A percentile compares a stretch with the other conserved stretches of the same genome.
Conservation (phyloP, 164 flowering plant genomes). For the Nymphaea colorata region DNA sequence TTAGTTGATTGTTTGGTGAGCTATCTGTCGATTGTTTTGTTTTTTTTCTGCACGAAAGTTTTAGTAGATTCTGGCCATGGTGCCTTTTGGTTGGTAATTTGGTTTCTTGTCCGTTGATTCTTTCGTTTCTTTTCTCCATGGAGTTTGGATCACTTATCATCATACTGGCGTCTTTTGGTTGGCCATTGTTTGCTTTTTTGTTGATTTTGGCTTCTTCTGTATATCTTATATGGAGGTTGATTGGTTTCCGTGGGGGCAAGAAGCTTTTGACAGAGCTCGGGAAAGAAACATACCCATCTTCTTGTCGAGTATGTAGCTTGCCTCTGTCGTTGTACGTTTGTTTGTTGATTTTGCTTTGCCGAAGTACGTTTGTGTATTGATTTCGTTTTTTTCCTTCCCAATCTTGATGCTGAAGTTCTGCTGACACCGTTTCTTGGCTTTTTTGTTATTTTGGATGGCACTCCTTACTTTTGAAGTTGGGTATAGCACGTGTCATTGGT, state of each 20-base stretch:
- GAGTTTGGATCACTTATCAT: no score
- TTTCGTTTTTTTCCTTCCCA: background rate
- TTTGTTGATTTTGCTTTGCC: no score
- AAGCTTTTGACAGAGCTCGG: constrained; percentile 77
- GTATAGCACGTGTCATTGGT: constrained; percentile 99
- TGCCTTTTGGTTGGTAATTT: no score
- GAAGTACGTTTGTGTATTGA: no score
- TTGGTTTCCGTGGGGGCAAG: constrained; percentile 99
- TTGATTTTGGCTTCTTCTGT: background rate
- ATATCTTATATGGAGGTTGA: constrained; percentile 38
- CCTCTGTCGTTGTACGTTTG: background rate
- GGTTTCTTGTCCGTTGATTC: no score
- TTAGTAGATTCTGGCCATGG: no score
- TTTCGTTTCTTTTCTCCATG: no score
- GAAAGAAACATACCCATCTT: constrained; percentile 75
- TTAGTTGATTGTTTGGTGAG: background rate
- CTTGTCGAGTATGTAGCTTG: constrained; percentile 50
- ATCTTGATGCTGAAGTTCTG: background rate
- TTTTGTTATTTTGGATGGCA: background rate
- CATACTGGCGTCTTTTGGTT: background rate
- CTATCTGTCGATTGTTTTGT: background rate
- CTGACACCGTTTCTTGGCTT: background rate
- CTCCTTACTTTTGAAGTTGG: constrained; percentile 51
- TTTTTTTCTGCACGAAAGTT: background rate
- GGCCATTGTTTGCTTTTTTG: background rate